These are phyloP conservation scores for Lentinula raphanica DNA, from an alignment of 768 basidiomycete genomes.

Conservation along the genomic window DNA sequence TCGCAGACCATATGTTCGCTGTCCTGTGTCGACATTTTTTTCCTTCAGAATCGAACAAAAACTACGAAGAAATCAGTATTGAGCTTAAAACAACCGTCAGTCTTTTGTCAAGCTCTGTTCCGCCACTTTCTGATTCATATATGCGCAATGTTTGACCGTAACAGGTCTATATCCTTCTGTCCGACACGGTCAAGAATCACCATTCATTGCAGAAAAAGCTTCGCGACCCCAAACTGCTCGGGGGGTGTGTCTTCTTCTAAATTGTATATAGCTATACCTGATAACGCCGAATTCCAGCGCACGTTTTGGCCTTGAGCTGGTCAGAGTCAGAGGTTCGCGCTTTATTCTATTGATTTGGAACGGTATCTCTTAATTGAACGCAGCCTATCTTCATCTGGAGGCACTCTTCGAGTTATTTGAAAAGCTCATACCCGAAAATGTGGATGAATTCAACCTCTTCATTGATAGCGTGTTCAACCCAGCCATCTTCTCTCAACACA, in stretches of 20 bases:
- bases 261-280: neutral
- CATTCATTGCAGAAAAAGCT: conserved; percentile 40
- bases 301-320: conserved; percentile 44
- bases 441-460: conserved; percentile 38
- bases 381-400: conserved; percentile 56
- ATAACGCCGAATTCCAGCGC: conserved; percentile 22
- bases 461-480: conserved; percentile 47
- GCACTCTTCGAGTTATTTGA: conserved; percentile 52
- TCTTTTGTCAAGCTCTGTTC: neutral
- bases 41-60: conserved; percentile 8
- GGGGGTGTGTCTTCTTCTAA: conserved; percentile 36
- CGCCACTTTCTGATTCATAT: conserved; percentile 13
- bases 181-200: conserved; percentile 39
- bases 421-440: conserved; percentile 41
- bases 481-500: conserved; percentile 29
- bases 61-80: conserved; percentile 14
- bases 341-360: neutral
- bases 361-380: neutral
- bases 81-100: conserved; percentile 24
- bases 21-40: conserved; percentile 35
- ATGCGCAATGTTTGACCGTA: conserved; percentile 8
- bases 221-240: conserved; percentile 37
- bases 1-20: conserved; percentile 24
- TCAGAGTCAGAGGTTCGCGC: conserved; percentile 39
- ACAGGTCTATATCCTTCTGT: conserved; percentile 51